These are phyloP conservation scores for Aspergillus cavernicola DNA, from an alignment of 495 filamentous ascomycete species.

Conservation along the genomic window DNA sequence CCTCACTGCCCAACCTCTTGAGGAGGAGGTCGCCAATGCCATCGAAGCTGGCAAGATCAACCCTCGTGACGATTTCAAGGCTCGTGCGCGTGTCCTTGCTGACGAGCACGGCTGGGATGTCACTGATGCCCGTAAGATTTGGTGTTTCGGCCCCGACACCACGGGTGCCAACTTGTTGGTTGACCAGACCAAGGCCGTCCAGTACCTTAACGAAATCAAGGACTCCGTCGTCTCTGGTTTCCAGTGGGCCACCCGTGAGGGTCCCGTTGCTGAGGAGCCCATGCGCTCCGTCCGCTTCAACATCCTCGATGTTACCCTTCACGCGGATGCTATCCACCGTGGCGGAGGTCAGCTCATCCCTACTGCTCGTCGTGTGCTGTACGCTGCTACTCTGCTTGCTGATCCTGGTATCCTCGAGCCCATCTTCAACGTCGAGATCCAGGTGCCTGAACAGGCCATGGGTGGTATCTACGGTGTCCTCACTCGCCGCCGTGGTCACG, in stretches of 20 bases:
- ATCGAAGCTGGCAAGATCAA: slow-evolving; percentile 91
- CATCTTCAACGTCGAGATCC: slow-evolving; percentile 98
- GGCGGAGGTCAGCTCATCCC: slow-evolving; percentile 99
- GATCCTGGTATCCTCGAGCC: slow-evolving; percentile 90
- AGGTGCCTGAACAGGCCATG: slow-evolving; percentile 98
- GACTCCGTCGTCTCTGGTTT: slow-evolving; percentile 99
- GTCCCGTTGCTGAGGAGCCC: slow-evolving; percentile 95
- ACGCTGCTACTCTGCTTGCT: slow-evolving; percentile 87
- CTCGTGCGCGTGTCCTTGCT: slow-evolving; percentile 91
- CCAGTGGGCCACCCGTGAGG: slow-evolving; percentile 99
- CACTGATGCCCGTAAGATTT: slow-evolving; percentile 99
- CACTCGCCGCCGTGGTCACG: slow-evolving; percentile 96
- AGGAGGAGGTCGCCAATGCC: slow-evolving; percentile 82
- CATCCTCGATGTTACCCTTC: slow-evolving; percentile 98
- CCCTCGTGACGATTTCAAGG: slow-evolving; percentile 99
- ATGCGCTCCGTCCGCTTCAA: slow-evolving; percentile 97
- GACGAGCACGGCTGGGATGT: slow-evolving; percentile 99
- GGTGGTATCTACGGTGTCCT: slow-evolving; percentile 99
- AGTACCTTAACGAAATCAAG: slow-evolving; percentile 99
- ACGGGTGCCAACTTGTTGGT: slow-evolving; percentile 96
- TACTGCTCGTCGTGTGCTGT: slow-evolving; percentile 95
- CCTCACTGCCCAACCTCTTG: slow-evolving; percentile 82
- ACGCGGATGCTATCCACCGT: slow-evolving; percentile 99
- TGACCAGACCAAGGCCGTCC: slow-evolving; percentile 99
- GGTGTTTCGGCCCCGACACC: slow-evolving; percentile 99